These are phyloP conservation scores for Fagopyrum homotropicum DNA, from an alignment of 148 eudicot genomes.

Conservation along the genomic window DNA sequence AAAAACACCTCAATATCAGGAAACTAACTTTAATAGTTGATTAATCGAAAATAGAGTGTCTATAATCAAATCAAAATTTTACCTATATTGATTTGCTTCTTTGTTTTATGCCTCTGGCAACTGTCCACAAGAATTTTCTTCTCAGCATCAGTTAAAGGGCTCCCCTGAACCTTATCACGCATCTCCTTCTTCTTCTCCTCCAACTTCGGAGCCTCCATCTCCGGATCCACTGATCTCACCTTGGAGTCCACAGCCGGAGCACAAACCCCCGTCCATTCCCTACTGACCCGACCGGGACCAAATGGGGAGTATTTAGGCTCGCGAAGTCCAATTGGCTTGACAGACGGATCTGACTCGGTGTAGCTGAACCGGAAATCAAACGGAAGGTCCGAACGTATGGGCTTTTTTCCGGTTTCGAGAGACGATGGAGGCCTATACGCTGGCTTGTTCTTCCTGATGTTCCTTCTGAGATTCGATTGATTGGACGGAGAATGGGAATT, in stretches of 20 bases:
- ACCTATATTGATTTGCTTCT: slow-evolving; percentile 85
- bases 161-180: slow-evolving; percentile 50
- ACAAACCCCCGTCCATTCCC: slow-evolving; percentile 85
- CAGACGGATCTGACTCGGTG: slow-evolving; percentile 57
- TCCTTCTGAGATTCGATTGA: not conserved
- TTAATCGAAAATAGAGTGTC: too few relatives aligned
- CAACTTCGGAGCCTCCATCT: slow-evolving; percentile 27
- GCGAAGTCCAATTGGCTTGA: slow-evolving; percentile 76
- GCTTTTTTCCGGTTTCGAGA: slow-evolving; percentile 36
- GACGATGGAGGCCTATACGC: slow-evolving; percentile 76
- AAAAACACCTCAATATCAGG: too few relatives aligned
- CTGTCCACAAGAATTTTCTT: slow-evolving; percentile 54
- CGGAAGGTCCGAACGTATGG: slow-evolving; percentile 46
- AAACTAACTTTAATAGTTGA: too few relatives aligned
- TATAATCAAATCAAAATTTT: not conserved
- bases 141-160: slow-evolving; percentile 55
- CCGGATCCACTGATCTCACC: slow-evolving; percentile 38
- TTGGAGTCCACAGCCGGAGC: slow-evolving; percentile 60
- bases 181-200: slow-evolving; percentile 50
- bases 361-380: slow-evolving; percentile 90
- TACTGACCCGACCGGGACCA: slow-evolving; percentile 61
- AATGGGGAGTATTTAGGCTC: slow-evolving; percentile 93
- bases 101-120: slow-evolving; percentile 53
- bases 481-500: slow-evolving; percentile 4
- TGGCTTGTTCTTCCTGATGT: slow-evolving; percentile 38